These are phyloP conservation scores for Annulohypoxylon stygium DNA, from an alignment of 495 filamentous ascomycete species.

Conservation along the genomic window DNA sequence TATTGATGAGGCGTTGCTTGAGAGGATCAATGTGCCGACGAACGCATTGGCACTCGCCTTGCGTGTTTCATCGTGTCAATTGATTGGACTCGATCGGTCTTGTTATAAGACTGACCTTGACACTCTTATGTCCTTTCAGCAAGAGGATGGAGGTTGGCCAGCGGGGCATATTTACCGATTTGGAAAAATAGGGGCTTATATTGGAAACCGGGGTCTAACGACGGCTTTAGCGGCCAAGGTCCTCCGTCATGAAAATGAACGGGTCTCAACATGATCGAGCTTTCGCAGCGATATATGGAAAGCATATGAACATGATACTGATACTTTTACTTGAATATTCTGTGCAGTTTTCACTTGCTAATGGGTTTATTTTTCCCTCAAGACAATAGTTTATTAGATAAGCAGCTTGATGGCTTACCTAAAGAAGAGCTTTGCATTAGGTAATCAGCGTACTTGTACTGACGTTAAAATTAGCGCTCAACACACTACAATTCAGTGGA, in stretches of 20 bases:
- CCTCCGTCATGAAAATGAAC: not conserved
- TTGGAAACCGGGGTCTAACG: slow-evolving; percentile 36
- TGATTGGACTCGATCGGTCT: slow-evolving; percentile 2
- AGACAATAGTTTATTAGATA: too few species aligned
- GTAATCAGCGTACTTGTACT: too few species aligned
- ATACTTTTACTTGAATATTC: too few species aligned
- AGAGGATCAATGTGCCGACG: slow-evolving; percentile 8
- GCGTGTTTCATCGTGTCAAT: slow-evolving; percentile 27
- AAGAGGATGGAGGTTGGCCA: slow-evolving; percentile 35
- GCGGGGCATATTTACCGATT: slow-evolving; percentile 29
- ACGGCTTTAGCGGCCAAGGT: slow-evolving; percentile 28
- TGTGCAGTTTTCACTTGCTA: too few species aligned
- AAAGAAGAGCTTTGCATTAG: too few species aligned
- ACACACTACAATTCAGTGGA: too few species aligned
- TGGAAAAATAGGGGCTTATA: slow-evolving; percentile 12
- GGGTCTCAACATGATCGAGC: not conserved
- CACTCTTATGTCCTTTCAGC: slow-evolving; percentile 13
- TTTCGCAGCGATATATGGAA: too few species aligned
- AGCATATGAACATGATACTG: too few species aligned
- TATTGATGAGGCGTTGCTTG: not conserved
- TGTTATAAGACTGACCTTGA: slow-evolving; percentile 16
- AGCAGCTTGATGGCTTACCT: too few species aligned
- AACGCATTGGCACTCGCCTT: slow-evolving; percentile 32
- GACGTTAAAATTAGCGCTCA: too few species aligned
- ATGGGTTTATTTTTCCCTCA: too few species aligned